Evolutionary conservation across 768 basidiomycete species (phyloP).

Genomic region (Favolaschia claudopus): DNA sequence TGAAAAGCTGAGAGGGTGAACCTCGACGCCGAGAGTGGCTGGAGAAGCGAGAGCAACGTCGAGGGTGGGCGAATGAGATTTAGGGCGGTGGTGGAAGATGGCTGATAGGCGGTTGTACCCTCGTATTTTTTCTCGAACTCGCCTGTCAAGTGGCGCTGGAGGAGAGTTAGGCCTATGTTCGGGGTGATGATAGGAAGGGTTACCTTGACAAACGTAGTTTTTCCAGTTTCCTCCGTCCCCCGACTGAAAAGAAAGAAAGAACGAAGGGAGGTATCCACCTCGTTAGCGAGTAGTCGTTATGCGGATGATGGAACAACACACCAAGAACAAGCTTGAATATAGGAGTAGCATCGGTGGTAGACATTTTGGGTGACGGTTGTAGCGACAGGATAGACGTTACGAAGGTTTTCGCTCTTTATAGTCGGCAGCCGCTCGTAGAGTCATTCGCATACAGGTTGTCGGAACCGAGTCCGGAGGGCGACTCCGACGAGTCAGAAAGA

Average conservation of each 20-base stretch:
- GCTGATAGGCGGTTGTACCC: slow-evolving; percentile 59
- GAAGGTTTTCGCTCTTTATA: too few relatives aligned
- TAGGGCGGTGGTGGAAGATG: slow-evolving; percentile 18
- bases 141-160: slow-evolving; percentile 95
- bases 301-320: too few relatives aligned
- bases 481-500: too few relatives aligned
- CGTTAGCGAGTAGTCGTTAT: too few relatives aligned
- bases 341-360: too few relatives aligned
- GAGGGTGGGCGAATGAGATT: slow-evolving; percentile 27
- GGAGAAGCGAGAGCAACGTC: slow-evolving; percentile 27
- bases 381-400: too few relatives aligned
- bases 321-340: too few relatives aligned
- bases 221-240: slow-evolving; percentile 97
- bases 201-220: slow-evolving; percentile 99
- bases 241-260: slow-evolving; percentile 60
- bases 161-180: slow-evolving; percentile 57
- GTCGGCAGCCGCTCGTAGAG: too few relatives aligned
- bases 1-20: slow-evolving; percentile 93
- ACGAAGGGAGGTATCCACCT: slow-evolving; percentile 31
- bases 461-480: too few relatives aligned
- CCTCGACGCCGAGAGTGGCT: slow-evolving; percentile 99
- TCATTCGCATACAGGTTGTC: too few relatives aligned
- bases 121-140: slow-evolving; percentile 99
- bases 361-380: too few relatives aligned
- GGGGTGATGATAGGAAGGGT: slow-evolving; percentile 50